These are phyloP conservation scores for Botrytis aclada DNA, from an alignment of 2,329 filamentous ascomycete genomes.

Conservation along the genomic window DNA sequence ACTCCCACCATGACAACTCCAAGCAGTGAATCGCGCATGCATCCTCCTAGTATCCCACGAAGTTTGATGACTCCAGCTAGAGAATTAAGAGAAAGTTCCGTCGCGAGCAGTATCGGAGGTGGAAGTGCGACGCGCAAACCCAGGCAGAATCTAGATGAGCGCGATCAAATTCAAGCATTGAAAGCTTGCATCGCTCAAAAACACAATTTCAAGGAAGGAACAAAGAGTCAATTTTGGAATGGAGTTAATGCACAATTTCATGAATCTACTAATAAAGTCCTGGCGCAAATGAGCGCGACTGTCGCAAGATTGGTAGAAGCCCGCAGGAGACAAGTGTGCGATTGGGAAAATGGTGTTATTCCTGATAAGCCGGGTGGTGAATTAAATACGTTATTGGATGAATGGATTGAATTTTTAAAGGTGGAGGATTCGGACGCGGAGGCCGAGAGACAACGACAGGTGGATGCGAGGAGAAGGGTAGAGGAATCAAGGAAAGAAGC, in stretches of 20 bases:
- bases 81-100: constrained; percentile 36
- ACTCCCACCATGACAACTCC: constrained; percentile 29
- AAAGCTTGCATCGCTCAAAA: constrained; percentile 36
- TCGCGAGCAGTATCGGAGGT: constrained; percentile 31
- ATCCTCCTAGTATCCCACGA: constrained; percentile 35
- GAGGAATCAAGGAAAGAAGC: constrained; percentile 37
- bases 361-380: constrained; percentile 36
- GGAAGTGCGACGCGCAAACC: constrained; percentile 36
- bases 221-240: constrained; percentile 37
- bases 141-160: constrained; percentile 37
- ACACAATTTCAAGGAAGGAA: constrained; percentile 36
- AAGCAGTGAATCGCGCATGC: constrained; percentile 34
- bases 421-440: constrained; percentile 37
- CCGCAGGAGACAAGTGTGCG: constrained; percentile 34
- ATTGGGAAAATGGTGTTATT: constrained; percentile 37
- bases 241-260: constrained; percentile 36
- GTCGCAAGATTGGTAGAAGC: constrained; percentile 36
- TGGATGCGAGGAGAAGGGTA: constrained; percentile 35
- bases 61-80: constrained; percentile 35
- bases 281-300: constrained; percentile 39
- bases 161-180: constrained; percentile 36
- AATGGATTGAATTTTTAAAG: constrained; percentile 38
- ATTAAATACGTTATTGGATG: constrained; percentile 35
- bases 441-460: constrained; percentile 37
- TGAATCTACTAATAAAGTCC: constrained; percentile 34